Evolutionary conservation across 805 yeast genomes (phyloP), one percentile per base, ranked within the genome.

Genomic region (Nakazawaea pomicola): DNA sequence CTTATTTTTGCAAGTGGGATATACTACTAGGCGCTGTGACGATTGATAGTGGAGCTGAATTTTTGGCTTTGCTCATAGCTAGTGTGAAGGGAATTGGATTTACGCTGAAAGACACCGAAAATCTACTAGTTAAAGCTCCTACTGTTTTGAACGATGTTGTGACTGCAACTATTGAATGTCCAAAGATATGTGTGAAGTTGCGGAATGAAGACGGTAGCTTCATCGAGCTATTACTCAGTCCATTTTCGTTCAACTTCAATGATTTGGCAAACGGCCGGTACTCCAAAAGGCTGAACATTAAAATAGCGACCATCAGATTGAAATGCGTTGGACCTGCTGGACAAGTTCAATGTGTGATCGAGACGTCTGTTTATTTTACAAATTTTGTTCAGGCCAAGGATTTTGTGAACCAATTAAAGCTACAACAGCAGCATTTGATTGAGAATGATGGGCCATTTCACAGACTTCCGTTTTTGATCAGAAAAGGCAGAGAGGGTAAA

Each of bases 1-100:
- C 97, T 0, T 93, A 86, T 55, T 78, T 76, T 48, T 89, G 96
- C 53, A 81, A 85, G 45, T 93, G 99, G 99, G 90, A 83, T 45
- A 77, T 93, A 49, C 76, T 73, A 20, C 55, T 83, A 1, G 95
- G 90, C 8, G 14, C 11, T 6, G 61, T 89, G 4, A 43, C 50
- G 1, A 59, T 86, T 10, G 70, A 77, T 42, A 74, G 85, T 1
- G 61, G 69, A 8, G 65, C 79, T 0, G 43, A 51, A 4, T 70
- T 77, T 43, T 18, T 79, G 8, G 62, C 64, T 28, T 69, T 72
- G 1, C 52, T 83, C 10, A 47, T 50, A 0, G 50, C 65, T 2
- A 62, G 80, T 0, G 47, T 74, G 9, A 37, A 57, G 9, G 76
- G 76, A 14, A 64, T 87, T 39, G 78, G 60, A 0, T 78, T 80